Base-by-base conservation (phyloP, 2,329 filamentous ascomycete species). In the Sporothrix dimorphospora region DNA sequence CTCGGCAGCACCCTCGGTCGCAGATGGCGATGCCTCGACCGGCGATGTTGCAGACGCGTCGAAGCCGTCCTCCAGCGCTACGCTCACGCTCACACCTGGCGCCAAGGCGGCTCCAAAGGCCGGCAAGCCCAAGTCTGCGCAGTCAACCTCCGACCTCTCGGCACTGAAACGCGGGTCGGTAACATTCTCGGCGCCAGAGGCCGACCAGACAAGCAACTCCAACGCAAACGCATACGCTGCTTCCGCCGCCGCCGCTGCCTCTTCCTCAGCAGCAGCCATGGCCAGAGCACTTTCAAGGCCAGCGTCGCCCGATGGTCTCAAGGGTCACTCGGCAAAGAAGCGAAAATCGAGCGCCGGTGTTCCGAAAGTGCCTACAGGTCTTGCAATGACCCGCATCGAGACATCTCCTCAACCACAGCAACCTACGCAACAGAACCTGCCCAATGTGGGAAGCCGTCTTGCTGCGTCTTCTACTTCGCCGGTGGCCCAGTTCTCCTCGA, bases 361-460 rank as follows among this genome's bases (percentile, higher is more conserved):
- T 19, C 81, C 84, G 45, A 93, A 93, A 79, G 83, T 97, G 16
- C 92, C 93, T 0, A 89, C 87, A 21, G 90, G 88, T 19, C 81
- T 97, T 76, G 88, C 91, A 8, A 97, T 97, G 94, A 97, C 94
- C 1, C 89, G 89, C 71, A 84, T 96, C 47, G 92, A 96, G 76
- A 90, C 88, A 1, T 83, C 81, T 16, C 70, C 73, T 3, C 86
- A 76, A n/a, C 61, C 40, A 49, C 68, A 63, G 78, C 83, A 77
- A 78, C 82, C 74, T 76, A 78, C 71, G 77, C 79, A 75, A 78
- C 82, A 76, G 74, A 80, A 72, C 79, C 21, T 81, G 72, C 5
- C 76, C 71, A 69, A 71, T 73, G 49, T 63, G 78, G 69, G 72
- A 77, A 77, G 75, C 74, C 75, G 72, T 67, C 74, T 77, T 19